Base-by-base conservation (phyloP, 2,329 filamentous ascomycete genomes). In the Neofusicoccum ribis region DNA sequence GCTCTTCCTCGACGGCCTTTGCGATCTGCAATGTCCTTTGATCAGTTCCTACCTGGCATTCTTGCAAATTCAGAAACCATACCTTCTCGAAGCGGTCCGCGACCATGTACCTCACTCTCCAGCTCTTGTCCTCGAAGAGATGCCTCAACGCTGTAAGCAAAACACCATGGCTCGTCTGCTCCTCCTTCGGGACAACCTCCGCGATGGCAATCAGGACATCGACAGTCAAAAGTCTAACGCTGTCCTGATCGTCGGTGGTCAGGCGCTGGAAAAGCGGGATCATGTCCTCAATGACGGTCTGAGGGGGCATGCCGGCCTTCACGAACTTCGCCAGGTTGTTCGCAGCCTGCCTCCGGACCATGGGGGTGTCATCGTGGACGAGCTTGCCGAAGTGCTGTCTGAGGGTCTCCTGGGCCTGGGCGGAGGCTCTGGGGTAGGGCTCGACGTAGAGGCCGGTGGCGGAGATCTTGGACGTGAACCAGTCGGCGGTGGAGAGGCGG, bases 401-500 rank as follows among this genome's bases (percentile, higher is more conserved):
- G 66, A 99, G 89, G 72, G 89, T 90, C 81, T 97, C 92, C 82
- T 99, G 95, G 70, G 93, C 88, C n/a, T 89, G 85, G 60, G 90
- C 86, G 64, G 92, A 90, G 67, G 95, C 92, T 84, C 96, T 96
- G 74, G 89, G 90, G 84, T 99, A 99, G 69, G 95, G 94, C 56
- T 89, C 88, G 77, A 91, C 95, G 83, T 94, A 99, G 68, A 99
- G 90, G 68, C 95, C 95, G 70, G 94, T 97, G 68, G 94, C 95
- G 37, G 95, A 99, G 70, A 99, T 95, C 83, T 98, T 99, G 70
- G 95, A 98, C 65, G 95, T 99, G 81, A 99, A 99, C 95, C 95
- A 99, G 82, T 99, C 95, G 81, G 95, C 95, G 86, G 98, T 99
- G 70, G 95, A 96, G 68, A 99, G 91, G 76, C 95, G 92, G 75